Percentiles rank a stretch among this genome's conserved stretches.
phyloP scores from a whole-genome alignment of 768 basidiomycete species.

The Pulveroboletus sp. region DNA sequence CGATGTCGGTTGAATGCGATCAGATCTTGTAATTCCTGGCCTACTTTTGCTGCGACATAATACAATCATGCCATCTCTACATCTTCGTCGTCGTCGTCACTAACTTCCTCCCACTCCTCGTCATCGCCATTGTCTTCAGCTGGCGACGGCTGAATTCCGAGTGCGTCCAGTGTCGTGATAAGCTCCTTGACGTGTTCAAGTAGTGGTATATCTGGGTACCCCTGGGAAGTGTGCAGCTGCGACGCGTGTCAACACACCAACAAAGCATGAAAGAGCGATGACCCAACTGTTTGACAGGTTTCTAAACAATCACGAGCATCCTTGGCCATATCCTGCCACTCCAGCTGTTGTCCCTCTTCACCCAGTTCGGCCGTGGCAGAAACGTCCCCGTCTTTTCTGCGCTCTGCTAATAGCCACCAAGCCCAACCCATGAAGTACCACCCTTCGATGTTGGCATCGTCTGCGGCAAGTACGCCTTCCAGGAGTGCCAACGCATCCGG shows the following conservation, averaged over 20 bases:
- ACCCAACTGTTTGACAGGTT: constrained; percentile 74
- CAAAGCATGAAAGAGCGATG: not conserved
- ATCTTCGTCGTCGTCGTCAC: constrained; percentile 56
- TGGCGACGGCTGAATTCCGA: too few species aligned
- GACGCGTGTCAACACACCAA: not conserved
- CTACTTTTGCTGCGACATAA: constrained; percentile 9
- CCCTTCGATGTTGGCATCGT: constrained; percentile 85
- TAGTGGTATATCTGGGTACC: constrained; percentile 73
- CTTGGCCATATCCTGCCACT: constrained; percentile 75
- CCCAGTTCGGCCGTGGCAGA: constrained; percentile 35
- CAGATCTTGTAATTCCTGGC: too few species aligned
- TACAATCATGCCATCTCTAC: constrained; percentile 50
- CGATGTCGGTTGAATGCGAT: too few species aligned
- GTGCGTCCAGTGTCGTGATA: too few species aligned
- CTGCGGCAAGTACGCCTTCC: constrained; percentile 73
- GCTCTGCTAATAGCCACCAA: constrained; percentile 80
- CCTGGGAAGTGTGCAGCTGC: constrained; percentile 69
- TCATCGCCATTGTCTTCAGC: too few species aligned
- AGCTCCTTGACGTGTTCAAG: constrained; percentile 54
- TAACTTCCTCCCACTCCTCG: constrained; percentile 37
- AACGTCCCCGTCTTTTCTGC: constrained; percentile 55
- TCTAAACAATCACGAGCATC: constrained; percentile 81
- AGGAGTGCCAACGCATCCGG: constrained; percentile 73
- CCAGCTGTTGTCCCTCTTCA: constrained; percentile 40
- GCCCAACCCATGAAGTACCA: constrained; percentile 97